A percentile compares a stretch with the other conserved stretches of the same genome.
Conservation (phyloP, 106 monocot species). For the Dioscorea dumetorum region DNA sequence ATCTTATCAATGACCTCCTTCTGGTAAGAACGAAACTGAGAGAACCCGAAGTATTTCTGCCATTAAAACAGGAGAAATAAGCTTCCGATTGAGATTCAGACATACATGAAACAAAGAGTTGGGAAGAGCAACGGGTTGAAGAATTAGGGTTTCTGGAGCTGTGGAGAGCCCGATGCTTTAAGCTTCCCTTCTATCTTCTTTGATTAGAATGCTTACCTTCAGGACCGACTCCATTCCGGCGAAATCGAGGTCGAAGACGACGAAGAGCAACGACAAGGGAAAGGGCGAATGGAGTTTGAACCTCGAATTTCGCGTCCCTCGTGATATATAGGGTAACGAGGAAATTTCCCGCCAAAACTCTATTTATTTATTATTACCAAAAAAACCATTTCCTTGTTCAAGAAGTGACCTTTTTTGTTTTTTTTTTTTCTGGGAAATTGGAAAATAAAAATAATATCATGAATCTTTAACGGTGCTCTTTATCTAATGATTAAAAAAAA, state of each 20-base stretch:
- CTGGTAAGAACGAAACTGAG: slow-evolving; percentile 69
- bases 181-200: too few species aligned
- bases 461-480: too few species aligned
- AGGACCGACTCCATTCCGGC: slow-evolving; percentile 21
- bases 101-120: background rate
- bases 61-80: slow-evolving; percentile 1
- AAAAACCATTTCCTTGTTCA: too few species aligned
- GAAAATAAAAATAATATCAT: too few species aligned
- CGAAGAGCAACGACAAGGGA: background rate
- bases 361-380: background rate
- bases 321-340: background rate
- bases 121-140: background rate
- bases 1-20: slow-evolving; percentile 73
- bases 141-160: background rate
- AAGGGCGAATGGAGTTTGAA: background rate
- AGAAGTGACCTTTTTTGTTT: too few species aligned
- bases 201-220: slow-evolving; percentile 17
- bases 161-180: background rate
- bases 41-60: slow-evolving; percentile 78
- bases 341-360: background rate
- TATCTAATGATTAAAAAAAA: too few species aligned
- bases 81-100: background rate
- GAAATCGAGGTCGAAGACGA: background rate
- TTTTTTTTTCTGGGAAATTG: too few species aligned
- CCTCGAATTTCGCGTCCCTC: background rate